A percentile compares a stretch with the other conserved stretches of the same genome.
Conservation (phyloP, 78 protist genomes). For the Dictyostelium firmibasis region DNA sequence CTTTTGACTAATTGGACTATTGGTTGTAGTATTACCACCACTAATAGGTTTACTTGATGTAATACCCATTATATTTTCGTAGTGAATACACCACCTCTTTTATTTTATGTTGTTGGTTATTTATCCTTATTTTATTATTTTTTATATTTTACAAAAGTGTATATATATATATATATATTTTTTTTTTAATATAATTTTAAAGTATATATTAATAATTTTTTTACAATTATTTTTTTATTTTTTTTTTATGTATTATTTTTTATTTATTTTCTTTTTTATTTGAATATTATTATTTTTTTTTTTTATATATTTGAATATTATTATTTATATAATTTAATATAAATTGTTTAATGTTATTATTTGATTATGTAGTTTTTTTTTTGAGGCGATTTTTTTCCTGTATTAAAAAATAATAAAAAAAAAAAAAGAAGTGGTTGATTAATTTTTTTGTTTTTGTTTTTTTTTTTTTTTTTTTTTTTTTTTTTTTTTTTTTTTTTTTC, state of each 20-base stretch:
- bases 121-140: not conserved
- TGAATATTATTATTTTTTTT: too few species aligned
- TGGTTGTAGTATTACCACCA: not conserved
- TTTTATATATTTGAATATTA: too few species aligned
- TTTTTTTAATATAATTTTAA: too few species aligned
- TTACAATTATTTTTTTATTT: not conserved
- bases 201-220: too few species aligned
- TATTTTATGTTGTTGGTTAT: not conserved
- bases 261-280: too few species aligned
- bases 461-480: not conserved
- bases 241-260: too few species aligned
- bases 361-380: too few species aligned
- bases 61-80: not conserved
- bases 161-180: too few species aligned
- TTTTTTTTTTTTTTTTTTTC: not conserved
- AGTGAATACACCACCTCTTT: not conserved
- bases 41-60: conserved; percentile 7
- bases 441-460: not conserved
- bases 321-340: too few species aligned
- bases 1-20: not conserved
- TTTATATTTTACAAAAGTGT: not conserved
- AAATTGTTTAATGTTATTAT: too few species aligned
- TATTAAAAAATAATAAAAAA: not conserved
- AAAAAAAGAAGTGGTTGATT: not conserved
- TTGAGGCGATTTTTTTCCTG: too few species aligned